phyloP scores from a whole-genome alignment of 805 yeast species.

The Wickerhamomyces strasburgensis region DNA sequence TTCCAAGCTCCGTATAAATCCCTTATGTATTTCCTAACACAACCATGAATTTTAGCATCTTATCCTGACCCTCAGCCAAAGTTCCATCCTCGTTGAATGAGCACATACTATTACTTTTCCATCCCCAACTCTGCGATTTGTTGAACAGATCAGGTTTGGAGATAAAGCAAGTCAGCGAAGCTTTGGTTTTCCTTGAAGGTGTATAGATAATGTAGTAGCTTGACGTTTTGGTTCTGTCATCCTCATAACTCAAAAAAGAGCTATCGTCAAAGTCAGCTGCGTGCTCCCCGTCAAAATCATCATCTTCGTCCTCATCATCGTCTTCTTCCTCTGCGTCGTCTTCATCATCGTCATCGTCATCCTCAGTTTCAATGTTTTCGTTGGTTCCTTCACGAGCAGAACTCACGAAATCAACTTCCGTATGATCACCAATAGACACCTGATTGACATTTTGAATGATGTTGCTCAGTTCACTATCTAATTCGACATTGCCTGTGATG shows the following conservation, averaged over 20 bases:
- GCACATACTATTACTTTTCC: slow-evolving; percentile 54
- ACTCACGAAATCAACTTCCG: slow-evolving; percentile 13
- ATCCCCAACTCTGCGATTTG: slow-evolving; percentile 56
- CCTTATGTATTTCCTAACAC: slow-evolving; percentile 39
- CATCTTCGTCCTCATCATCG: slow-evolving; percentile 21
- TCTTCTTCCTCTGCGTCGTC: slow-evolving; percentile 9
- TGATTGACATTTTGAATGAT: slow-evolving; percentile 8
- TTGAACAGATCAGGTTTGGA: slow-evolving; percentile 51
- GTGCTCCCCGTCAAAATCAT: too few relatives aligned
- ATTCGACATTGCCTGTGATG: slow-evolving; percentile 1
- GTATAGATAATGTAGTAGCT: slow-evolving; percentile 53
- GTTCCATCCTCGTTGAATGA: slow-evolving; percentile 45
- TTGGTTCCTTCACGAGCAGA: slow-evolving; percentile 21
- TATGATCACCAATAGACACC: slow-evolving; percentile 7
- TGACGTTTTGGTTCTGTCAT: slow-evolving; percentile 38
- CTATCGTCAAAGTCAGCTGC: slow-evolving; percentile 11
- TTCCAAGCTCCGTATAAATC: too few relatives aligned
- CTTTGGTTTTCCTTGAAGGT: slow-evolving; percentile 42
- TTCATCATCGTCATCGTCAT: slow-evolving; percentile 10
- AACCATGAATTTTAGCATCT: slow-evolving; percentile 44
- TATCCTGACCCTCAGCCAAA: slow-evolving; percentile 39
- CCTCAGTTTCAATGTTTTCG: slow-evolving; percentile 17
- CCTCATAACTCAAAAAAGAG: slow-evolving; percentile 39
- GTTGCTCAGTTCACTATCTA: slow-evolving; percentile 5
- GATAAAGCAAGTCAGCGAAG: slow-evolving; percentile 46